These are phyloP conservation scores for Psilocybe cubensis DNA, from an alignment of 768 basidiomycete species.

Conservation along the genomic window DNA sequence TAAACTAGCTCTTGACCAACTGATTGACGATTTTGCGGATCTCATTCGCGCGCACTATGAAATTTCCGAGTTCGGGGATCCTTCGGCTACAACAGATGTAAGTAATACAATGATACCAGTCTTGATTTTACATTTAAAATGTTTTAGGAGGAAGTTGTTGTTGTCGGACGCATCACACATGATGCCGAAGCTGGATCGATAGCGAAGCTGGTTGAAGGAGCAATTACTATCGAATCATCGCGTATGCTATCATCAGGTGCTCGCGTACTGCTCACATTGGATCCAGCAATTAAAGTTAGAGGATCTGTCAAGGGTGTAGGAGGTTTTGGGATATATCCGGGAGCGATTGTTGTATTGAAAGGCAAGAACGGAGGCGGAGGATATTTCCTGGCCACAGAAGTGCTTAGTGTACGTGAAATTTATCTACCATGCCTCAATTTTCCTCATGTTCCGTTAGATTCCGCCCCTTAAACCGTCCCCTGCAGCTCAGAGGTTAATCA, in stretches of 20 bases:
- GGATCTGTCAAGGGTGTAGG: conserved; percentile 63
- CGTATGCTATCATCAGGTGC: conserved; percentile 72
- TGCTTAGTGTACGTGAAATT: conserved; percentile 62
- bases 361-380: conserved; percentile 92
- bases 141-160: conserved; percentile 60
- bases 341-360: conserved; percentile 82
- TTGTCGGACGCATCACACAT: conserved; percentile 75
- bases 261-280: conserved; percentile 72
- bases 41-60: conserved; percentile 72
- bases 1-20: conserved; percentile 74
- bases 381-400: conserved; percentile 82
- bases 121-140: neutral
- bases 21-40: conserved; percentile 87
- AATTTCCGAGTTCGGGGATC: conserved; percentile 79
- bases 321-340: conserved; percentile 83
- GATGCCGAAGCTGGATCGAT: conserved; percentile 63
- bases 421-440: neutral
- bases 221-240: conserved; percentile 82
- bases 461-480: conserved; percentile 59
- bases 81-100: conserved; percentile 47
- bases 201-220: conserved; percentile 73
- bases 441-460: conserved; percentile 44
- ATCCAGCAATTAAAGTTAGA: conserved; percentile 65
- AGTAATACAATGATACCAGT: conserved; percentile 14
- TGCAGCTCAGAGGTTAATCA: conserved; percentile 24